Evolutionary conservation across 371 early-diverging fungal species (phyloP).

Genomic region (Fennellomyces sp.): DNA sequence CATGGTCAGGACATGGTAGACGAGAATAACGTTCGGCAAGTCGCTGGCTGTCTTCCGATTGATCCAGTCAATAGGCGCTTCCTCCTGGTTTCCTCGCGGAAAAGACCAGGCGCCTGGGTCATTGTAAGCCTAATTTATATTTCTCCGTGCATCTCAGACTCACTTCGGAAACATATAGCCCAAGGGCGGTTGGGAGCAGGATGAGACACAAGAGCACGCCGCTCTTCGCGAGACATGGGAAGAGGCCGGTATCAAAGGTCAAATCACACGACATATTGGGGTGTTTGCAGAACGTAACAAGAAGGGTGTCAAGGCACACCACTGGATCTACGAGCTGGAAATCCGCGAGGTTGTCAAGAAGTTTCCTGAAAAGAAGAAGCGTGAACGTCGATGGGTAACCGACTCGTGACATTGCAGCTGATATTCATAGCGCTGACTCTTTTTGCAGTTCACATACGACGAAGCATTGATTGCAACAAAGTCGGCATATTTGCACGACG

Average conservation of each 20-base stretch:
- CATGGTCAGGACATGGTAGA: conserved; percentile 40
- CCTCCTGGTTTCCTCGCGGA: conserved; percentile 57
- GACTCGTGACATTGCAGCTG: neutral
- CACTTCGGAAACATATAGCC: too few species aligned
- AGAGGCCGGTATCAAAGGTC: conserved; percentile 66
- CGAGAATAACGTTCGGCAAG: conserved; percentile 44
- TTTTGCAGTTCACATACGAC: conserved; percentile 58
- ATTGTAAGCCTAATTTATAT: conserved; percentile 33
- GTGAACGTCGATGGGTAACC: conserved; percentile 62
- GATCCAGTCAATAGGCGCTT: conserved; percentile 52
- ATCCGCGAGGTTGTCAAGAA: conserved; percentile 56
- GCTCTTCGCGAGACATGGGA: conserved; percentile 72
- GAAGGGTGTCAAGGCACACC: conserved; percentile 55
- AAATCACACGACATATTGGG: conserved; percentile 53
- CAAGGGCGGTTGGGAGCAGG: conserved; percentile 73
- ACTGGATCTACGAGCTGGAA: conserved; percentile 66
- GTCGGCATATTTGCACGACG: conserved; percentile 60
- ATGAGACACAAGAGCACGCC: conserved; percentile 68
- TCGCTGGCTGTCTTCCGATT: conserved; percentile 66
- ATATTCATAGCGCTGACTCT: neutral
- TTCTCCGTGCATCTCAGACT: neutral
- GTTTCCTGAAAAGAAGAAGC: conserved; percentile 65
- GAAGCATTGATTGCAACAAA: conserved; percentile 50
- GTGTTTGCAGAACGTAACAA: conserved; percentile 55
- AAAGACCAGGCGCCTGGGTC: conserved; percentile 57